A percentile compares a stretch with the other conserved stretches of the same genome.
Evolutionary conservation across 305 asterid species (phyloP).

Genomic region (Vinca major): DNA sequence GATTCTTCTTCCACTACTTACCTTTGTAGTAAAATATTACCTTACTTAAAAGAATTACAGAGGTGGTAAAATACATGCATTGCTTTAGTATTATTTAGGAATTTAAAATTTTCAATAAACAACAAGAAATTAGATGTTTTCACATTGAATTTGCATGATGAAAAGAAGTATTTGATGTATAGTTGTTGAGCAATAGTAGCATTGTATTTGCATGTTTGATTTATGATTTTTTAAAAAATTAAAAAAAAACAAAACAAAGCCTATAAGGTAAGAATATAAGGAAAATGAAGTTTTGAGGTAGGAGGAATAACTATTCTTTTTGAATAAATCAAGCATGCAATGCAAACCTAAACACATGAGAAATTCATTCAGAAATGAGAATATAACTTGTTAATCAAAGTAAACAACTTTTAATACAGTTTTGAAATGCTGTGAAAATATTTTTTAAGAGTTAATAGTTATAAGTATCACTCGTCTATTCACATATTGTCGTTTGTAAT

Average conservation of each 20-base stretch:
- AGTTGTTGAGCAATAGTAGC: background rate
- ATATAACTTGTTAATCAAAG: too few species aligned
- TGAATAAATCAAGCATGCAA: background rate
- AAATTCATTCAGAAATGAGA: too few species aligned
- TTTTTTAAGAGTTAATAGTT: too few species aligned
- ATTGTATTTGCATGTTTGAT: too few species aligned
- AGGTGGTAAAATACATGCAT: background rate
- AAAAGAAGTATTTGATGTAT: background rate
- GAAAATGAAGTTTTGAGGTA: too few species aligned
- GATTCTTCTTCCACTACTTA: background rate
- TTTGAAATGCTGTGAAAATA: too few species aligned
- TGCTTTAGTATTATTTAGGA: background rate
- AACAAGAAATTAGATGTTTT: background rate
- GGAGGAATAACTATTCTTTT: background rate
- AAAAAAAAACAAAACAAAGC: too few species aligned
- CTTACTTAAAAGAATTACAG: background rate
- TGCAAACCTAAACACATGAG: background rate
- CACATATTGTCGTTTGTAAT: too few species aligned
- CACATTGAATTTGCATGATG: background rate
- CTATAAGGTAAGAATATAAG: too few species aligned
- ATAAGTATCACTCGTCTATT: too few species aligned
- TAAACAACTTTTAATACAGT: too few species aligned
- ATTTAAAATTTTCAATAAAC: background rate
- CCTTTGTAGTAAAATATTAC: background rate
- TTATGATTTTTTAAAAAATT: too few species aligned